A percentile compares a stretch with the other conserved stretches of the same genome.
Evolutionary conservation across 2,329 filamentous ascomycete genomes (phyloP).

Genomic region (Fusarium lateritium): DNA sequence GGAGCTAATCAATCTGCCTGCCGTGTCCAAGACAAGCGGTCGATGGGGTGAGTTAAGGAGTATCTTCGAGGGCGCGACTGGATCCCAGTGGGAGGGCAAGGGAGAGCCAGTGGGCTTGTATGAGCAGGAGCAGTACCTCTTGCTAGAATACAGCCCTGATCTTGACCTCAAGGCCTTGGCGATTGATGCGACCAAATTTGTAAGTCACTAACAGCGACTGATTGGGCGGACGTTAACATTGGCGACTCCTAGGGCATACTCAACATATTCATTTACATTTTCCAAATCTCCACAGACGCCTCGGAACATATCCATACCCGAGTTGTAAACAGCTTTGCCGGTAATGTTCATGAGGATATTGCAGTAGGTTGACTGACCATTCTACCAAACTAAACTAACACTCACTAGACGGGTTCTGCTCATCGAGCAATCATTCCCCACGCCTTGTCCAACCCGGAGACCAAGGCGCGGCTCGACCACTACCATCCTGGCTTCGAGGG

Average conservation of each 20-base stretch:
- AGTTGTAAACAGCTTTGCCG: not conserved
- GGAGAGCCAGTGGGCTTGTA: slow-evolving; percentile 1
- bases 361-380: not conserved
- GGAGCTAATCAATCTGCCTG: not conserved
- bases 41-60: slow-evolving; percentile 5
- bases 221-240: rapidly evolving
- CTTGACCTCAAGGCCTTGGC: slow-evolving; percentile 8
- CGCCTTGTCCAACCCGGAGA: not conserved
- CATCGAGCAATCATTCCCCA: slow-evolving; percentile 20
- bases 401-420: slow-evolving; percentile 6
- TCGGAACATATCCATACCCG: slow-evolving; percentile 19
- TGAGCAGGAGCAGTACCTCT: slow-evolving; percentile 17
- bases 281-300: not conserved
- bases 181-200: not conserved
- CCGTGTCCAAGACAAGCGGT: rapidly evolving
- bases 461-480: not conserved
- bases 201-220: rapidly evolving
- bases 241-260: not conserved
- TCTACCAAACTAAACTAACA: rapidly evolving
- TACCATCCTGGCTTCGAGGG: not conserved
- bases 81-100: not conserved
- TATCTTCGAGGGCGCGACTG: not conserved
- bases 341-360: not conserved
- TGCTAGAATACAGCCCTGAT: slow-evolving; percentile 14
- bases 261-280: slow-evolving; percentile 8